Evolutionary conservation across 2,329 filamentous ascomycete genomes (phyloP).

Genomic region (Aspergillus sergii): DNA sequence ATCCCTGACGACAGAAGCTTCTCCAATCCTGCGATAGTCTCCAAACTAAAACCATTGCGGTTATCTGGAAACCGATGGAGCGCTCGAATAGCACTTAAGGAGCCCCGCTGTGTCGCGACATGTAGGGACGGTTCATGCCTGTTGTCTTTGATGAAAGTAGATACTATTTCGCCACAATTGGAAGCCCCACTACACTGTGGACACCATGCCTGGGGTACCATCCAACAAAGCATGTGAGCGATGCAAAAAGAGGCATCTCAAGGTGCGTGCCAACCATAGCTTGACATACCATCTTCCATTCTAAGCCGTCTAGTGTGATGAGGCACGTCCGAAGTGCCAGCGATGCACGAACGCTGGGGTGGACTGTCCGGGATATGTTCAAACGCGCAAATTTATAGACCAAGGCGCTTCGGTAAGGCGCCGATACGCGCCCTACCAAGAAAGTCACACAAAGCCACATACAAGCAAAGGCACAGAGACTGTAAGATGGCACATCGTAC

Average conservation of each 20-base stretch:
- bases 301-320: constrained; percentile 39
- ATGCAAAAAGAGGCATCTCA: constrained; percentile 44
- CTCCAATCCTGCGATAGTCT: background rate
- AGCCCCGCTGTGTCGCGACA: background rate
- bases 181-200: constrained; percentile 5
- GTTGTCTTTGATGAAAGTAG: background rate
- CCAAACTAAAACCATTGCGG: background rate
- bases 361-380: constrained; percentile 46
- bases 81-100: background rate
- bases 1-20: constrained; percentile 1
- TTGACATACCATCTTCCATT: background rate
- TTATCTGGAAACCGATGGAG: background rate
- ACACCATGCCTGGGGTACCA: constrained; percentile 41
- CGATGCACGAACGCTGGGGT: constrained; percentile 40
- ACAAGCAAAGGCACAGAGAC: constrained; percentile 10
- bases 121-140: constrained; percentile 2
- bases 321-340: constrained; percentile 41
- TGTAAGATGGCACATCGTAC: constrained; percentile 3
- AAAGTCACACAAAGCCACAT: constrained; percentile 16
- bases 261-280: constrained; percentile 27
- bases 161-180: constrained; percentile 4
- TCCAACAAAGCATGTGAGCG: constrained; percentile 44
- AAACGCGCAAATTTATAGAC: constrained; percentile 48
- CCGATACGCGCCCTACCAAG: constrained; percentile 42
- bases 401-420: constrained; percentile 45